A percentile compares a stretch with the other conserved stretches of the same genome.
These are phyloP conservation scores for Thalia dealbata DNA, from an alignment of 176 grass and related monocot genomes.

Conservation along the genomic window DNA sequence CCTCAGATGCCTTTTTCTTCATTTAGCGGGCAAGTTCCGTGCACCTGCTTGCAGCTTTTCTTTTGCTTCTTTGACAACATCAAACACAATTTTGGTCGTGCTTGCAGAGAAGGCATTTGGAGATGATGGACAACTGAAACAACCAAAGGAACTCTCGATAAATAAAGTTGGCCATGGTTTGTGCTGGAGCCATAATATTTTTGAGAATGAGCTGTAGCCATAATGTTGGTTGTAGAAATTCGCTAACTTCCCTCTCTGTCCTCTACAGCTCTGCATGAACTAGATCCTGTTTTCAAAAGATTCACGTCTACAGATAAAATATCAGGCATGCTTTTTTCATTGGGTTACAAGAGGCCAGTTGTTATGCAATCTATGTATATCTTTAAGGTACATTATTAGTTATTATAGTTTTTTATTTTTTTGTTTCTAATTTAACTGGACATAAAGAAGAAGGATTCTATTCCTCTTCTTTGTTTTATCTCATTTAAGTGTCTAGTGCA, in stretches of 20 bases:
- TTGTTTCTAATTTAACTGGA: background rate
- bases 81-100: constrained; percentile 1
- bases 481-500: background rate
- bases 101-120: constrained; percentile 79
- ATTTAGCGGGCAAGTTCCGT: background rate
- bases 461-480: background rate
- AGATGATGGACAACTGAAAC: constrained; percentile 75
- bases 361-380: constrained; percentile 98
- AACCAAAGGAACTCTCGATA: constrained; percentile 87
- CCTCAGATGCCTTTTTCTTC: background rate
- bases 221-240: background rate
- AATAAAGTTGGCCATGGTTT: constrained; percentile 97
- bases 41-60: background rate
- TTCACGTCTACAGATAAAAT: constrained; percentile 46
- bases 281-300: constrained; percentile 80
- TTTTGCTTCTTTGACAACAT: background rate
- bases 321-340: constrained; percentile 53
- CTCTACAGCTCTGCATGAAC: constrained; percentile 76
- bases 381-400: constrained; percentile 60
- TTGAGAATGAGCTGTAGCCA: no score
- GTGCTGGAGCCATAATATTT: constrained; percentile 3
- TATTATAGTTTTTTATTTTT: background rate
- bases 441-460: background rate
- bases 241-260: background rate
- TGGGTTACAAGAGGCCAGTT: constrained; percentile 70